A percentile compares a stretch with the other conserved stretches of the same genome.
Evolutionary conservation across 129 eudicot species (phyloP).

Genomic region (Flaveria robusta): DNA sequence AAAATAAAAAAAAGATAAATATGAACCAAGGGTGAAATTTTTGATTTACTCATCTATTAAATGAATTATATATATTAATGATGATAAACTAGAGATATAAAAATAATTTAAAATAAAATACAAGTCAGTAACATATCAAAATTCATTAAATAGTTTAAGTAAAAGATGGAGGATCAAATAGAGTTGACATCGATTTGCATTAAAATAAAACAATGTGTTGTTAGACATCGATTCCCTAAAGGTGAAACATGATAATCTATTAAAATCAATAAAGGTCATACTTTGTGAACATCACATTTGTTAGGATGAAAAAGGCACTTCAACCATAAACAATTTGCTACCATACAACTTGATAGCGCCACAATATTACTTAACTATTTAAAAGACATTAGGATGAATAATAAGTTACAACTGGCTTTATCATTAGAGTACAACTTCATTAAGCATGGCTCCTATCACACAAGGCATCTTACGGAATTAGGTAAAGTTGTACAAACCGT

Average conservation of each 20-base stretch:
- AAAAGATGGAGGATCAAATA: slow-evolving; percentile 1
- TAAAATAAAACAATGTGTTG: background rate
- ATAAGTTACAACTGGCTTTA: too few relatives aligned
- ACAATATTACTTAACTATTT: background rate
- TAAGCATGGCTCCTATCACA: too few relatives aligned
- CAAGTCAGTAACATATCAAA: background rate
- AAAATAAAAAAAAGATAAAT: background rate
- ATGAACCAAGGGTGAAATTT: too few relatives aligned
- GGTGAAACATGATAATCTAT: slow-evolving; percentile 4
- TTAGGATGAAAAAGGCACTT: background rate
- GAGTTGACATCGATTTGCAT: background rate
- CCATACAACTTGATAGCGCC: background rate
- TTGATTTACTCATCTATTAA: background rate
- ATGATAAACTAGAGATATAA: background rate
- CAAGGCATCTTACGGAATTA: too few relatives aligned
- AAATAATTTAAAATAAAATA: background rate
- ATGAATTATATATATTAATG: too few relatives aligned
- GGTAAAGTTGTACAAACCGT: too few relatives aligned
- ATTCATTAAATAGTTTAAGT: background rate
- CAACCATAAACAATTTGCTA: background rate
- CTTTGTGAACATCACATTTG: background rate
- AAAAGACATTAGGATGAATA: too few relatives aligned
- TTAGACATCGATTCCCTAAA: slow-evolving; percentile 4
- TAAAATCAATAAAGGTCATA: background rate
- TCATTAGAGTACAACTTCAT: too few relatives aligned